Conservation (phyloP, 192 early-diverging fungal genomes). For the Entrophospora sp. region DNA sequence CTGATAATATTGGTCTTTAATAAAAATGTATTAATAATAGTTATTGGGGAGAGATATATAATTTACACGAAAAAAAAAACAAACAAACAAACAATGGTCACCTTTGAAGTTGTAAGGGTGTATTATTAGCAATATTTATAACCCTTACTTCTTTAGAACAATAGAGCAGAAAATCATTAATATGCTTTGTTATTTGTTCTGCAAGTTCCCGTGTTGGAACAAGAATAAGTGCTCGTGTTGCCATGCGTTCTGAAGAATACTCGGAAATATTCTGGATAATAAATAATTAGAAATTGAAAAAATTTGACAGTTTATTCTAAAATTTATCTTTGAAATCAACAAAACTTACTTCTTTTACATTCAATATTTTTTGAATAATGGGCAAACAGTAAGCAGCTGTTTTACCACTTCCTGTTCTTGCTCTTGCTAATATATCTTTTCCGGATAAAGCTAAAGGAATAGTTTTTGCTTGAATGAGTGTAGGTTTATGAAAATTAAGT, state of each 20-base stretch:
- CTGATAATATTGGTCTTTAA: slow-evolving; percentile 66
- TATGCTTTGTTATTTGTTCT: slow-evolving; percentile 75
- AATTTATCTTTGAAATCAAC: neutral
- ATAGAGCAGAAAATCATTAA: slow-evolving; percentile 67
- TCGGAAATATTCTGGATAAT: slow-evolving; percentile 27
- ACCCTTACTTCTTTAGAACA: slow-evolving; percentile 55
- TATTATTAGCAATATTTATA: slow-evolving; percentile 57
- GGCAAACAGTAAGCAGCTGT: slow-evolving; percentile 93
- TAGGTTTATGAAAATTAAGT: slow-evolving; percentile 76
- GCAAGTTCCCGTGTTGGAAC: slow-evolving; percentile 95
- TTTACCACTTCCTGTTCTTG: slow-evolving; percentile 93
- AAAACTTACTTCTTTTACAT: slow-evolving; percentile 48
- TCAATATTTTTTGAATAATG: slow-evolving; percentile 83
- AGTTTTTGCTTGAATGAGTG: slow-evolving; percentile 77
- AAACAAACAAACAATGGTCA: slow-evolving; percentile 23
- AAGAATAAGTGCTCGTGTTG: slow-evolving; percentile 61
- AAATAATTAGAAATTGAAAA: too few relatives aligned
- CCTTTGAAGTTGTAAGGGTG: slow-evolving; percentile 45
- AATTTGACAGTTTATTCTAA: too few relatives aligned
- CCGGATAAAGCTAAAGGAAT: slow-evolving; percentile 89
- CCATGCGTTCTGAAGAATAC: slow-evolving; percentile 27
- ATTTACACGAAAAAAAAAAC: neutral
- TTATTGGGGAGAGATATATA: neutral
- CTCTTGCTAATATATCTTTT: slow-evolving; percentile 88
- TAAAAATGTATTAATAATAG: neutral